Evolutionary conservation across 164 flowering plant genomes (phyloP).

Genomic region (Berberis thunbergii): DNA sequence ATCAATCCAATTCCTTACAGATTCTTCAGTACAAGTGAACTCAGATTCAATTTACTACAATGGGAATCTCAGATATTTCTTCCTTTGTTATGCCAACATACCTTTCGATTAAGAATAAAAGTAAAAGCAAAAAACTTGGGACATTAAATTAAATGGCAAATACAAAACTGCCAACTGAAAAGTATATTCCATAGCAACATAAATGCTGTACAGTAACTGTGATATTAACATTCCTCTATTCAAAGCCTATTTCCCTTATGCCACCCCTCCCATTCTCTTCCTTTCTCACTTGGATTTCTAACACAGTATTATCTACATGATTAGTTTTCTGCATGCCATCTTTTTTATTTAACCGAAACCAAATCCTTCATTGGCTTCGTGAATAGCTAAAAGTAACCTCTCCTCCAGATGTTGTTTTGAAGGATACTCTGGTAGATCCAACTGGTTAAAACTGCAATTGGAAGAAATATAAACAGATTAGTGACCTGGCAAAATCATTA

Average conservation of each 20-base stretch:
- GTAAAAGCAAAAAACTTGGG: neutral
- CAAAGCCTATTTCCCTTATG: constrained; percentile 7
- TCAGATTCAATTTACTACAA: too few species aligned
- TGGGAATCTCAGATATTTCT: too few species aligned
- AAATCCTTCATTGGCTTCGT: constrained; percentile 92
- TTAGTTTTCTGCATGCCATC: neutral
- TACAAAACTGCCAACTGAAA: constrained; percentile 12
- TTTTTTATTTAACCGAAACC: constrained; percentile 62
- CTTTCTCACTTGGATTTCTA: neutral
- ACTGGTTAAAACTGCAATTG: constrained; percentile 82
- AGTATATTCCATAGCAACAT: constrained; percentile 5
- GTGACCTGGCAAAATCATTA: neutral
- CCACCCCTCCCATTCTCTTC: constrained; percentile 1
- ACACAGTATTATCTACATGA: constrained; percentile 24
- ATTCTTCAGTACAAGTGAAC: too few species aligned
- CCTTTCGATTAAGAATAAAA: neutral
- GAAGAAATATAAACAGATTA: neutral
- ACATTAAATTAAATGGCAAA: constrained; percentile 5
- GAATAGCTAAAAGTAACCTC: constrained; percentile 84
- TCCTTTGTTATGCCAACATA: neutral
- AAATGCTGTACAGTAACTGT: constrained; percentile 47
- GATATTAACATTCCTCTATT: constrained; percentile 20
- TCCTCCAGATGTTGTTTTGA: constrained; percentile 82
- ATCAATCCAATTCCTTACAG: too few species aligned
- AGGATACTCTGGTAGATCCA: constrained; percentile 94